These are phyloP conservation scores for Chondrus crispus DNA, from an alignment of 23 red algal genomes.

Conservation along the genomic window DNA sequence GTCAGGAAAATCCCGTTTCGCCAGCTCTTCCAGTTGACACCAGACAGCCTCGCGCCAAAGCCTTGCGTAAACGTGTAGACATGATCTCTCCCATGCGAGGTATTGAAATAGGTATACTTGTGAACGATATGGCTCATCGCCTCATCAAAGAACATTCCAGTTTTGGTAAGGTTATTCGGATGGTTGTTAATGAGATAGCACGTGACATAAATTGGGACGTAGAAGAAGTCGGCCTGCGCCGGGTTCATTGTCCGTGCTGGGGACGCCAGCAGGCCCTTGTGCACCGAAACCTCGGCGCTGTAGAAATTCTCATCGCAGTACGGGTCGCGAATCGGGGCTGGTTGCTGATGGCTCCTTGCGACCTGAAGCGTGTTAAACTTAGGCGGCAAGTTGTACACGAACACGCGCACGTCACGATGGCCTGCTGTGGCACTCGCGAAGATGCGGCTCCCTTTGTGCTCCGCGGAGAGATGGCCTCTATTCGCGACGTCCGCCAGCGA, in stretches of 20 bases:
- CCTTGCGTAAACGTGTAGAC: slow-evolving; percentile 72
- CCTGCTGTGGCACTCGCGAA: background rate
- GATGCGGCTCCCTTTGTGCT: background rate
- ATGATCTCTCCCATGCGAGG: slow-evolving; percentile 50
- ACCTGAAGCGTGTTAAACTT: slow-evolving; percentile 59
- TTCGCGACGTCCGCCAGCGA: background rate
- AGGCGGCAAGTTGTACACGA: slow-evolving; percentile 60
- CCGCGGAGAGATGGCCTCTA: background rate
- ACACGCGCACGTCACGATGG: background rate
- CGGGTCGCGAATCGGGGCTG: slow-evolving; percentile 49
- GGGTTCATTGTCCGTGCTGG: slow-evolving; percentile 16
- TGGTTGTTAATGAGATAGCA: slow-evolving; percentile 60
- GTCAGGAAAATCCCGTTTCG: slow-evolving; percentile 54
- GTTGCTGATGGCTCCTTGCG: slow-evolving; percentile 51
- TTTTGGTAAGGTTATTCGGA: slow-evolving; percentile 60
- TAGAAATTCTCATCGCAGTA: slow-evolving; percentile 52
- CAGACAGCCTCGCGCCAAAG: slow-evolving; percentile 52
- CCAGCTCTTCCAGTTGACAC: slow-evolving; percentile 46
- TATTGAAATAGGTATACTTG: slow-evolving; percentile 49
- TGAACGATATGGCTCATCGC: slow-evolving; percentile 42
- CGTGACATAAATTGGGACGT: slow-evolving; percentile 55
- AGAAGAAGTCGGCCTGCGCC: slow-evolving; percentile 47
- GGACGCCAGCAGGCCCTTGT: background rate
- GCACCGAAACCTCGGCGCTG: slow-evolving; percentile 41
- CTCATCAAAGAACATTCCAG: slow-evolving; percentile 53